Percentiles rank a stretch among this genome's conserved stretches.
Evolutionary conservation across 2,329 filamentous ascomycete genomes (phyloP).

Genomic region (Fusarium papillatum): DNA sequence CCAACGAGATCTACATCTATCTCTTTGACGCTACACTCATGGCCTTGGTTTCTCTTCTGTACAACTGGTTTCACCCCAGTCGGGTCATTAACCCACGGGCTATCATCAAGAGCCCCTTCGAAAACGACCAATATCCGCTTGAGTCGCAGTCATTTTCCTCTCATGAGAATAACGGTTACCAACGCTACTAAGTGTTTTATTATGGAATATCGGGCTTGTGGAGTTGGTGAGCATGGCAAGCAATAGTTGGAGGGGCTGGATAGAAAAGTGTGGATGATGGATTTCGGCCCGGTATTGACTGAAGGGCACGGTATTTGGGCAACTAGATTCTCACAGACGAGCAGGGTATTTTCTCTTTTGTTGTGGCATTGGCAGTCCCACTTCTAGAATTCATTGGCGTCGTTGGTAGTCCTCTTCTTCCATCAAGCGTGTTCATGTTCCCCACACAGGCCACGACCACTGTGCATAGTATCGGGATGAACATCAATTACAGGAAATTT

Average conservation of each 20-base stretch:
- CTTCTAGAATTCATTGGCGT: not conserved
- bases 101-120: not conserved
- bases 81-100: not conserved
- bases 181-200: not conserved
- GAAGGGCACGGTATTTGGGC: not conserved
- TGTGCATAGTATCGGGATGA: not conserved
- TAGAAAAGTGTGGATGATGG: not conserved
- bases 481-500: not conserved
- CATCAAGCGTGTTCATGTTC: not conserved
- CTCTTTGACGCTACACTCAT: slow-evolving; percentile 52
- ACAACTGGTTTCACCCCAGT: slow-evolving; percentile 32
- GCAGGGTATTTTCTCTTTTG: not conserved
- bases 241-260: not conserved
- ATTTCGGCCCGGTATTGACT: not conserved
- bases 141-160: not conserved
- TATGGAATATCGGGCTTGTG: not conserved
- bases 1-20: slow-evolving; percentile 50
- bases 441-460: not conserved
- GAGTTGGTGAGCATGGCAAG: not conserved
- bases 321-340: not conserved
- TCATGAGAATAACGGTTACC: not conserved
- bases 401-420: not conserved
- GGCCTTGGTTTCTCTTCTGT: slow-evolving; percentile 31
- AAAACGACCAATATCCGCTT: not conserved
- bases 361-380: not conserved